Conservation (phyloP, 1,284 basidiomycete genomes). For the Malassezia dermatis region DNA sequence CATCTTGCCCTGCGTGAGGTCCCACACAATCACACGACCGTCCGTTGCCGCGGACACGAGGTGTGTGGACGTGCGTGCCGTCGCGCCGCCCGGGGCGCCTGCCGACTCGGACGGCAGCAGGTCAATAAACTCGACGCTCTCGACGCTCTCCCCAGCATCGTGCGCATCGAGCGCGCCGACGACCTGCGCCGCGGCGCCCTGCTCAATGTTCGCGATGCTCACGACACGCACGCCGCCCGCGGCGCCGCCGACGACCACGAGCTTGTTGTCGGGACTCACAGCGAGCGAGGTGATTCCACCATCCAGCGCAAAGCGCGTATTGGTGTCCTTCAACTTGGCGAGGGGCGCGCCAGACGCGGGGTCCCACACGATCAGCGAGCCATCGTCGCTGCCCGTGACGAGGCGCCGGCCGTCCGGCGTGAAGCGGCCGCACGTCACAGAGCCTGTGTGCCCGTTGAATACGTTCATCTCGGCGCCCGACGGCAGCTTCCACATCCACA, state of each 20-base stretch:
- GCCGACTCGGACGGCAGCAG: constrained; percentile 52
- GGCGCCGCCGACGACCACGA: constrained; percentile 78
- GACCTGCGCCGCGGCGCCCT: constrained; percentile 57
- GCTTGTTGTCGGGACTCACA: constrained; percentile 57
- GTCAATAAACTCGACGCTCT: constrained; percentile 76
- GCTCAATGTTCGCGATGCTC: constrained; percentile 59
- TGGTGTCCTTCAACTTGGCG: constrained; percentile 61
- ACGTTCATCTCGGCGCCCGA: constrained; percentile 90
- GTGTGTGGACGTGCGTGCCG: constrained; percentile 52
- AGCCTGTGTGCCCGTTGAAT: constrained; percentile 75
- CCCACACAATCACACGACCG: constrained; percentile 87
- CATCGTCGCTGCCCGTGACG: constrained; percentile 74
- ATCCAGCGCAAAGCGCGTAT: constrained; percentile 51
- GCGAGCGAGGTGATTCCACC: constrained; percentile 76
- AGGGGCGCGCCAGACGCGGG: constrained; percentile 66
- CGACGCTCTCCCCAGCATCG: constrained; percentile 75
- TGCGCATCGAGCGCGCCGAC: constrained; percentile 72
- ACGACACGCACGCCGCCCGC: constrained; percentile 73
- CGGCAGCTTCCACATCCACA: constrained; percentile 99
- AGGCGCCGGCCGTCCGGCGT: constrained; percentile 66
- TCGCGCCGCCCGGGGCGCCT: constrained; percentile 52
- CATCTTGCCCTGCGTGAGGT: constrained; percentile 58
- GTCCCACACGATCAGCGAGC: constrained; percentile 81
- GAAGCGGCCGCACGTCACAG: constrained; percentile 79
- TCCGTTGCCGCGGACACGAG: constrained; percentile 84